phyloP scores from a whole-genome alignment of 2,329 filamentous ascomycete genomes.

The Botrytis byssoidea region DNA sequence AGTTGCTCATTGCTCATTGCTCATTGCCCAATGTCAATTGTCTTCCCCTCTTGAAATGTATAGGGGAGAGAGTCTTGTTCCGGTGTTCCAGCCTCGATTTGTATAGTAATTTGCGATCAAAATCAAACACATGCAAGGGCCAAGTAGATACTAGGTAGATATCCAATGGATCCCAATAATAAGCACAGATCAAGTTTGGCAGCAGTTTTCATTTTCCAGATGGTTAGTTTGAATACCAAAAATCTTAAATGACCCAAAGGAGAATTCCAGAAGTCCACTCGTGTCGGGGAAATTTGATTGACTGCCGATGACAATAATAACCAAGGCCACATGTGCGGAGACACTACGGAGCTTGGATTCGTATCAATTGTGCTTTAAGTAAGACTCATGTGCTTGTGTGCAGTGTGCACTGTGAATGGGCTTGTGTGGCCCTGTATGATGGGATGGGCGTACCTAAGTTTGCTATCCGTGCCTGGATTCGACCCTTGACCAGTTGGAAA shows the following conservation, averaged over 20 bases:
- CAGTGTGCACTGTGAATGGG: neutral
- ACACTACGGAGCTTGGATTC: neutral
- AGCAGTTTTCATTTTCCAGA: neutral
- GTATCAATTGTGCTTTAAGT: neutral
- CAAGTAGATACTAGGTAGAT: neutral
- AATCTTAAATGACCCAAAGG: neutral
- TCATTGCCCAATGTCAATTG: neutral
- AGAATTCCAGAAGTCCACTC: neutral
- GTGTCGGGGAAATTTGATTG: slow-evolving; percentile 4
- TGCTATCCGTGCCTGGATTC: neutral
- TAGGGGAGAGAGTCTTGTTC: neutral
- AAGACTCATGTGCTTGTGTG: neutral
- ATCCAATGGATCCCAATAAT: slow-evolving; percentile 1
- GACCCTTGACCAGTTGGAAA: neutral
- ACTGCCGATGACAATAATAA: slow-evolving; percentile 15
- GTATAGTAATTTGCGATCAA: neutral
- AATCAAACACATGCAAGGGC: slow-evolving; percentile 12
- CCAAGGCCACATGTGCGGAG: slow-evolving; percentile 6
- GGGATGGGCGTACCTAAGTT: neutral
- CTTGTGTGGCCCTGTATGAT: neutral
- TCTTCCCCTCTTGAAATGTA: neutral
- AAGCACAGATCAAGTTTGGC: neutral
- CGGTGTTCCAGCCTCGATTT: slow-evolving; percentile 6
- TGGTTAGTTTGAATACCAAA: neutral
- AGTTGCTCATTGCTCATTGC: neutral